phyloP scores from a whole-genome alignment of 345 rosid genomes.

The Syzygium jambos region DNA sequence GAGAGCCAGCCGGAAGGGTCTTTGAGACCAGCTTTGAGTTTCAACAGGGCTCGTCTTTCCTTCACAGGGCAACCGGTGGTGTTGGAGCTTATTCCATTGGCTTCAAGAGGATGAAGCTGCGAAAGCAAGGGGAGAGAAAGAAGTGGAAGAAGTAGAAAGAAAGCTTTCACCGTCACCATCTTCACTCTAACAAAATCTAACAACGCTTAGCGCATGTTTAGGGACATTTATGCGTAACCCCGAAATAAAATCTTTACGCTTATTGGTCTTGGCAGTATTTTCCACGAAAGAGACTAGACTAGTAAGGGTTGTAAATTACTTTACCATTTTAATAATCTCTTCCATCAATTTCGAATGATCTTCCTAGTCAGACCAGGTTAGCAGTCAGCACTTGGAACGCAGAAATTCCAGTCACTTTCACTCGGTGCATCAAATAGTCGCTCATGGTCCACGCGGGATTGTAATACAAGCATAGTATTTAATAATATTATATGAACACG shows the following conservation, averaged over 20 bases:
- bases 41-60: conserved; percentile 16
- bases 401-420: neutral
- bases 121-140: neutral
- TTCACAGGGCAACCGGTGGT: conserved; percentile 1
- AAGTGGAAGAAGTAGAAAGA: neutral
- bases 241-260: no score
- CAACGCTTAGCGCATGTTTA: neutral
- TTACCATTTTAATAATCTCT: neutral
- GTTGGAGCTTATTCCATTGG: neutral
- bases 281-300: neutral
- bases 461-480: neutral
- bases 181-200: neutral
- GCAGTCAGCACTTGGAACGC: neutral
- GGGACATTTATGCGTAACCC: no score
- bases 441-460: neutral
- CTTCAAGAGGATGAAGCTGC: neutral
- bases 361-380: neutral
- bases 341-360: neutral
- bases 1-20: conserved; percentile 6
- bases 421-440: no score
- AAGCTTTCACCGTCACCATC: neutral
- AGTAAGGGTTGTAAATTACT: neutral
- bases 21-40: conserved; percentile 7
- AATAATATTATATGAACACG: neutral
- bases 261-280: no score